These are phyloP conservation scores for Neurospora terricola DNA, from an alignment of 495 filamentous ascomycete species.

Conservation along the genomic window DNA sequence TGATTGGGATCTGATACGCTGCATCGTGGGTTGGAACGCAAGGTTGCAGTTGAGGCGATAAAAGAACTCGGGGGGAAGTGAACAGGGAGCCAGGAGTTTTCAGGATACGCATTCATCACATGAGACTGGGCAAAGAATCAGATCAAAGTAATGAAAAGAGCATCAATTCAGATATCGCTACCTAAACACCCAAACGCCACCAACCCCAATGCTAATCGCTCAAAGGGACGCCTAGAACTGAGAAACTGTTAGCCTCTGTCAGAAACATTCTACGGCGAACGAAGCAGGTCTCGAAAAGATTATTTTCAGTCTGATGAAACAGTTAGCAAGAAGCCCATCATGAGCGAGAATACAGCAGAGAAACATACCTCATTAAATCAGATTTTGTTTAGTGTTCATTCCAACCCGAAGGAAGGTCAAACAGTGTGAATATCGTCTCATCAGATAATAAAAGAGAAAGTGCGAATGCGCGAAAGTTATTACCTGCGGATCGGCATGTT, in stretches of 20 bases:
- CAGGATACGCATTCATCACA: background rate
- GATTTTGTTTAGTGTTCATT: constrained; percentile 85
- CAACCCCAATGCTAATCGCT: background rate
- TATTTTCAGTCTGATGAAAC: constrained; percentile 24
- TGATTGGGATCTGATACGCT: constrained; percentile 88
- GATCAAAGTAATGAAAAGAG: background rate
- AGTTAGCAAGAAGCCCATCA: constrained; percentile 31
- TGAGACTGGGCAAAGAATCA: background rate
- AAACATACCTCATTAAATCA: constrained; percentile 95
- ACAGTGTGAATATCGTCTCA: constrained; percentile 90
- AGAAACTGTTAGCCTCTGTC: background rate
- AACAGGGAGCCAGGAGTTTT: background rate
- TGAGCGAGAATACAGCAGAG: background rate
- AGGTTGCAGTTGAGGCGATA: constrained; percentile 46
- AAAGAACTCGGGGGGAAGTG: background rate
- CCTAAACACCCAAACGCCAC: background rate
- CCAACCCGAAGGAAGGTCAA: constrained; percentile 62
- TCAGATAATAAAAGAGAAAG: constrained; percentile 24
- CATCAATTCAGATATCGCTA: background rate
- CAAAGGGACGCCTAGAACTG: constrained; percentile 1
- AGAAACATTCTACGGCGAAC: constrained; percentile 16
- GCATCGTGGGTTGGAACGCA: constrained; percentile 86
- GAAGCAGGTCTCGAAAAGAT: constrained; percentile 7
- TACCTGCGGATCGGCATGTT: constrained; percentile 37
- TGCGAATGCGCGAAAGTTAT: constrained; percentile 11